A percentile compares a stretch with the other conserved stretches of the same genome.
These are phyloP conservation scores for Rhypophila decipiens DNA, from an alignment of 495 filamentous ascomycete genomes.

Conservation along the genomic window DNA sequence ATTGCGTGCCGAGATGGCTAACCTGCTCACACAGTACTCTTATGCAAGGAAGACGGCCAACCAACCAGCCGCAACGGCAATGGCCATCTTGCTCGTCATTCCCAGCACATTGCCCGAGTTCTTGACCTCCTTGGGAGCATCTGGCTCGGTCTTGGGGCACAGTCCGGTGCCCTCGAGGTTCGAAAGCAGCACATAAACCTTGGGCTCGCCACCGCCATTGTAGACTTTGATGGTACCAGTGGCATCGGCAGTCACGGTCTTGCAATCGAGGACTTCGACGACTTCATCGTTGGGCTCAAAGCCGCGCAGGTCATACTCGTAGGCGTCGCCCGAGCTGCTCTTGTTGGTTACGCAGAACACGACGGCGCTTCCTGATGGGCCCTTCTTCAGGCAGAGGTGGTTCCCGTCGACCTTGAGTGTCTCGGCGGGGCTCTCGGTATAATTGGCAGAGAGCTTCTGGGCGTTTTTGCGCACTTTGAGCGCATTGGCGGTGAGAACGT, in stretches of 20 bases:
- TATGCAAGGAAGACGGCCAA: slow-evolving; percentile 14
- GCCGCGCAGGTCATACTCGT: slow-evolving; percentile 15
- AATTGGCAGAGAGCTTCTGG: slow-evolving; percentile 38
- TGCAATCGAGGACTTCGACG: slow-evolving; percentile 23
- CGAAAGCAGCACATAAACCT: slow-evolving; percentile 12
- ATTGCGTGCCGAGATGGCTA: too few relatives aligned
- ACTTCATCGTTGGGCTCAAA: slow-evolving; percentile 21
- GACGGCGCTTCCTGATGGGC: slow-evolving; percentile 47
- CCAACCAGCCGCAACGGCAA: slow-evolving; percentile 11
- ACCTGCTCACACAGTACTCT: too few relatives aligned
- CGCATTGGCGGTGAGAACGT: slow-evolving; percentile 47
- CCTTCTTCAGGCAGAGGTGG: slow-evolving; percentile 61
- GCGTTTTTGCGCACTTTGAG: slow-evolving; percentile 59
- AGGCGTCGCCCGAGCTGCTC: slow-evolving; percentile 20
- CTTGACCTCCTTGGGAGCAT: slow-evolving; percentile 5
- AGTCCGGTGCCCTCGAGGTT: slow-evolving; percentile 16
- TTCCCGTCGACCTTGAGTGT: slow-evolving; percentile 48
- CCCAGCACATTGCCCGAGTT: slow-evolving; percentile 4
- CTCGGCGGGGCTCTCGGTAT: slow-evolving; percentile 48
- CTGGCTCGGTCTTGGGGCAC: slow-evolving; percentile 14
- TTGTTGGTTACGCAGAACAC: slow-evolving; percentile 30
- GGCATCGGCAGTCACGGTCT: slow-evolving; percentile 14
- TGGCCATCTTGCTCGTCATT: slow-evolving; percentile 5
- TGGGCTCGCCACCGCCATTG: slow-evolving; percentile 20
- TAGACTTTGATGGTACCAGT: slow-evolving; percentile 17